phyloP scores from a whole-genome alignment of 768 basidiomycete species.

The Lactifluus volemus region DNA sequence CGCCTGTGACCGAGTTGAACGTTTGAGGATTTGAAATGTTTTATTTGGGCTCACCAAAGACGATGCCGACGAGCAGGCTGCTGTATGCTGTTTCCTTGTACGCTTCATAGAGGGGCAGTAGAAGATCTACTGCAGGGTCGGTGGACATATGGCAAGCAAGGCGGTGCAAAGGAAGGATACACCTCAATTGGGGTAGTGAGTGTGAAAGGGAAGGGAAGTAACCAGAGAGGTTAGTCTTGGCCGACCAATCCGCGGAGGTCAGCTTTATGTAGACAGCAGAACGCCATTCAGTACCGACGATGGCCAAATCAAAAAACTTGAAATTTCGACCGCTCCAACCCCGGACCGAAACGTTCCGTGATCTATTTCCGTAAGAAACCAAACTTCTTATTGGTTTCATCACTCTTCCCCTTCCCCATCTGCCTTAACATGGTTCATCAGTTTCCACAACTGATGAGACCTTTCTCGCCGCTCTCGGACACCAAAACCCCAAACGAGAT shows the following conservation, averaged over 20 bases:
- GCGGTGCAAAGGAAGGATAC: background rate
- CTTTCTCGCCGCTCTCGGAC: no score
- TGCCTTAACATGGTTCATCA: no score
- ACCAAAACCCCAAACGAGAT: background rate
- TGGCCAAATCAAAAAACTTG: no score
- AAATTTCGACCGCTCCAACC: background rate
- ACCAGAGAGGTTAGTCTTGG: background rate
- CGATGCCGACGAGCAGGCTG: slow-evolving; percentile 3
- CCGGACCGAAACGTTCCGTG: no score
- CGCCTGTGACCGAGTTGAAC: background rate
- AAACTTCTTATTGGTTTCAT: no score
- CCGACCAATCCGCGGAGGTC: background rate
- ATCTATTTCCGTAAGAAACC: no score
- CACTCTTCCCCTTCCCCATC: no score
- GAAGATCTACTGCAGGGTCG: background rate
- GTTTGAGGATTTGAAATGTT: background rate
- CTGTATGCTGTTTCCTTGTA: slow-evolving; percentile 2
- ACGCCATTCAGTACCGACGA: no score
- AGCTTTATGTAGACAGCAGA: background rate
- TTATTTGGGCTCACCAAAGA: slow-evolving; percentile 4
- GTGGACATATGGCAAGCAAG: background rate
- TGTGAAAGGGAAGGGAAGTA: background rate
- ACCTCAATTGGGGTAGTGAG: background rate
- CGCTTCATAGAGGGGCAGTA: background rate
- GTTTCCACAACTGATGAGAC: no score